These are phyloP conservation scores for Komagataella pastoris DNA, from an alignment of 805 yeast genomes.

Conservation along the genomic window DNA sequence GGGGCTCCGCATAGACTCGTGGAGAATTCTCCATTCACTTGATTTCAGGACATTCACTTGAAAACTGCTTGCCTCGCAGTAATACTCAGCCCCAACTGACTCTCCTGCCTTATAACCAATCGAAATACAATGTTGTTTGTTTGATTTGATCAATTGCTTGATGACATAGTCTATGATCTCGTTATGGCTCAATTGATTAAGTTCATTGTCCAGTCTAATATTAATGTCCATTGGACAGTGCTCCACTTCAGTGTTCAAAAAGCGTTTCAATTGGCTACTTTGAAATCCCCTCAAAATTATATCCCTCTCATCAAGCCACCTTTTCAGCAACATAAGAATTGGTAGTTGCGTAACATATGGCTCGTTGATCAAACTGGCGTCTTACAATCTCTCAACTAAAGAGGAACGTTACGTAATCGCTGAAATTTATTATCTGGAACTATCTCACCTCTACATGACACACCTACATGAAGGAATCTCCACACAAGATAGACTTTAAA, in stretches of 20 bases:
- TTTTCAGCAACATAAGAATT: neutral
- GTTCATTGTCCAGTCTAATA: slow-evolving; percentile 1
- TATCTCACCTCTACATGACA: neutral
- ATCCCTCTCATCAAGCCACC: neutral
- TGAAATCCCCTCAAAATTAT: neutral
- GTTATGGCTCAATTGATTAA: neutral
- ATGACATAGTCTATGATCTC: slow-evolving; percentile 7
- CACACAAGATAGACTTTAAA: slow-evolving; percentile 25
- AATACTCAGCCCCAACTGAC: slow-evolving; percentile 13
- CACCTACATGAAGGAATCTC: neutral
- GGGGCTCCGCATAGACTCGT: slow-evolving; percentile 22
- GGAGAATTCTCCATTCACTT: slow-evolving; percentile 29
- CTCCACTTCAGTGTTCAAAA: neutral
- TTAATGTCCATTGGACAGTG: slow-evolving; percentile 2
- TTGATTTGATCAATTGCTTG: slow-evolving; percentile 23
- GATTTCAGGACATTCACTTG: slow-evolving; percentile 26
- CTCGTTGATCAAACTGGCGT: neutral
- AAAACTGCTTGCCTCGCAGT: slow-evolving; percentile 22
- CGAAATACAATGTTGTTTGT: slow-evolving; percentile 10
- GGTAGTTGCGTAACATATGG: neutral
- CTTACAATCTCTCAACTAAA: neutral
- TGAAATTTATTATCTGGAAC: neutral
- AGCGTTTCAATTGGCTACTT: neutral
- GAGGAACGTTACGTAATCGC: neutral
- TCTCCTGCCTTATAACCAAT: slow-evolving; percentile 28